A percentile compares a stretch with the other conserved stretches of the same genome.
Conservation (phyloP, 2,329 filamentous ascomycete species). For the Akanthomyces lecanii region DNA sequence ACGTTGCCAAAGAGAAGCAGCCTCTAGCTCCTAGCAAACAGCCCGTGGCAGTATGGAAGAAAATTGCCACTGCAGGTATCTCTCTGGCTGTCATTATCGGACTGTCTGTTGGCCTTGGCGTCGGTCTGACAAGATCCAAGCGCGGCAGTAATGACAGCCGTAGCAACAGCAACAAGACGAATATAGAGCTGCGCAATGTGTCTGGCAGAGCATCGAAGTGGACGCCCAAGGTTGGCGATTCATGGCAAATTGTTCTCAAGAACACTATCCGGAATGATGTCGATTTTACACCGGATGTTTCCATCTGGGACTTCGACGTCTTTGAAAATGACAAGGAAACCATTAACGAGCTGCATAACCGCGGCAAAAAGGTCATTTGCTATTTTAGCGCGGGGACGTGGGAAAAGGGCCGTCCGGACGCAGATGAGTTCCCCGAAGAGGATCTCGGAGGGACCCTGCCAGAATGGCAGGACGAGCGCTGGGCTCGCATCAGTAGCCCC, state of each 20-base stretch:
- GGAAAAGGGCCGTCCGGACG: constrained; percentile 60
- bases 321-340: constrained; percentile 47
- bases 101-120: constrained; percentile 51
- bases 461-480: constrained; percentile 64
- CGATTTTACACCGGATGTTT: constrained; percentile 41
- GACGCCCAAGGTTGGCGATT: constrained; percentile 48
- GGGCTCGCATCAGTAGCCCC: constrained; percentile 56
- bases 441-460: constrained; percentile 57
- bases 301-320: constrained; percentile 47
- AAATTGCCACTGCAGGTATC: constrained; percentile 26
- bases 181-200: constrained; percentile 23
- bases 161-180: constrained; percentile 12
- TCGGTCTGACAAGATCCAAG: constrained; percentile 44
- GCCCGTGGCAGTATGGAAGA: constrained; percentile 29
- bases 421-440: constrained; percentile 44
- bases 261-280: constrained; percentile 39
- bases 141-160: constrained; percentile 18
- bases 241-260: constrained; percentile 60
- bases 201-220: constrained; percentile 35
- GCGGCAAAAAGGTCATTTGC: constrained; percentile 62
- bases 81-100: constrained; percentile 33
- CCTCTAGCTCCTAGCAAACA: background rate
- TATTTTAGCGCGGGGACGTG: constrained; percentile 71
- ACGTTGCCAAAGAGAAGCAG: constrained; percentile 4
- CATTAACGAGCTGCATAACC: constrained; percentile 53